These are phyloP conservation scores for Saccharomycopsis sp. DNA, from an alignment of 805 yeast genomes.

Conservation along the genomic window DNA sequence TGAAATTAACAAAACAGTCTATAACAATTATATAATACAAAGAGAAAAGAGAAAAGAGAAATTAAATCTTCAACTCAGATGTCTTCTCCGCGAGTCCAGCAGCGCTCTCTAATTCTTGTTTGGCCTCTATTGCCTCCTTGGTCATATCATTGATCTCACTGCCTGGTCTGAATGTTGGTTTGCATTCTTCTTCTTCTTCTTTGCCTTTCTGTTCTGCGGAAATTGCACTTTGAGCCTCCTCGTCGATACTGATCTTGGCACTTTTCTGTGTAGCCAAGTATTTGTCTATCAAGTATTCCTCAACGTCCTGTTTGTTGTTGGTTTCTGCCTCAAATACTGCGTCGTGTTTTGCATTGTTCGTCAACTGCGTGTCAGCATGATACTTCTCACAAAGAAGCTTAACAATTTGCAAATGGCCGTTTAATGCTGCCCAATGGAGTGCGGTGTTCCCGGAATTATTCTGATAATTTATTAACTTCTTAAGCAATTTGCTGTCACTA, in stretches of 20 bases:
- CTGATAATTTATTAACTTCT: slow-evolving; percentile 39
- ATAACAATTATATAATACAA: not conserved
- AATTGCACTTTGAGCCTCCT: slow-evolving; percentile 26
- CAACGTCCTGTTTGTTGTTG: slow-evolving; percentile 68
- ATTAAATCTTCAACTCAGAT: slow-evolving; percentile 26
- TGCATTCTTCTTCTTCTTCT: not conserved
- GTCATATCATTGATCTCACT: slow-evolving; percentile 45
- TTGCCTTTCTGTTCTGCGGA: slow-evolving; percentile 27
- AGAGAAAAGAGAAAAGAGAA: not conserved
- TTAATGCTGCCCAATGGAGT: slow-evolving; percentile 91
- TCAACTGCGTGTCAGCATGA: slow-evolving; percentile 73
- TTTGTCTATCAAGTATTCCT: slow-evolving; percentile 65
- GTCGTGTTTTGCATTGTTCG: slow-evolving; percentile 74
- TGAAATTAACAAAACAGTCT: not conserved
- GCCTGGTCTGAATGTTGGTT: slow-evolving; percentile 34
- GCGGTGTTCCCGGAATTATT: slow-evolving; percentile 91
- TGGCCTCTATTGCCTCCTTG: slow-evolving; percentile 38
- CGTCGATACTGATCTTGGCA: slow-evolving; percentile 37
- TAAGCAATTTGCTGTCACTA: slow-evolving; percentile 38
- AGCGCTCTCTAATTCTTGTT: slow-evolving; percentile 27
- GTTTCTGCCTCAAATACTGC: slow-evolving; percentile 84
- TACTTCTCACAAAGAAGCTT: slow-evolving; percentile 64
- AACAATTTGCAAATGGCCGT: slow-evolving; percentile 74
- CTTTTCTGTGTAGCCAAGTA: slow-evolving; percentile 64
- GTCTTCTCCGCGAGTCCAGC: slow-evolving; percentile 24